A percentile compares a stretch with the other conserved stretches of the same genome.
phyloP scores from a whole-genome alignment of 441 rosid species.

The Rhodomyrtus psidioides region DNA sequence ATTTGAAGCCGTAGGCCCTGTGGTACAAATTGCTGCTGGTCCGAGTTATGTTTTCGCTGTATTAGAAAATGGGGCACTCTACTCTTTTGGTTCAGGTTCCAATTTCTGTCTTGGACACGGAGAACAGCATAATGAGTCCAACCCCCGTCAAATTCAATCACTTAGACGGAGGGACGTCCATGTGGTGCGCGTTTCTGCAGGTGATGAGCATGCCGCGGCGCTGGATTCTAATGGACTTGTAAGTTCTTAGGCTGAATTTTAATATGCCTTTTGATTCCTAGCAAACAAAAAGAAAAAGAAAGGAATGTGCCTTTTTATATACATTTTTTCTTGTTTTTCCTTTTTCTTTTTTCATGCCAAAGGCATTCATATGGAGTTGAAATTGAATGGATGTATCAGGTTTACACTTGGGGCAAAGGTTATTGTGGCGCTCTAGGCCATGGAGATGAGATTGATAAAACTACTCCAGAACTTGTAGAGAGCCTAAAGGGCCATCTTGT shows the following conservation, averaged over 20 bases:
- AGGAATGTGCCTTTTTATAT: background rate
- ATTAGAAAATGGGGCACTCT: conserved; percentile 52
- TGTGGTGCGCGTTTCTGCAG: conserved; percentile 86
- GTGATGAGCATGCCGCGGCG: conserved; percentile 93
- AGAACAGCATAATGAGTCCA: conserved; percentile 80
- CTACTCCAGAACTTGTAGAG: conserved; percentile 54
- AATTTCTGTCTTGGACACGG: conserved; percentile 96
- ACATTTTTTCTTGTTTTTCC: background rate
- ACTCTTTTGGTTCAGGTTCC: conserved; percentile 90
- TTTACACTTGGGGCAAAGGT: conserved; percentile 97
- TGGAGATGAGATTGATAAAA: conserved; percentile 92
- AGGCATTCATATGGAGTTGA: background rate
- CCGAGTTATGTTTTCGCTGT: conserved; percentile 81
- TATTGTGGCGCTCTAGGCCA: conserved; percentile 97
- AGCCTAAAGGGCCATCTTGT: conserved; percentile 56
- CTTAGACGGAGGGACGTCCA: conserved; percentile 65
- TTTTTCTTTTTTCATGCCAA: background rate
- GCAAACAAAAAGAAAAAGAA: background rate
- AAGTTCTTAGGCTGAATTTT: conserved; percentile 18
- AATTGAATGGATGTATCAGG: conserved; percentile 31
- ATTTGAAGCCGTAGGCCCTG: conserved; percentile 44
- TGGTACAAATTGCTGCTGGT: conserved; percentile 83
- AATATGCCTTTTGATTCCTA: background rate
- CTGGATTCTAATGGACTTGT: conserved; percentile 92
- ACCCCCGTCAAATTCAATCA: conserved; percentile 64